Conservation (phyloP, 805 yeast species). For the Ogataea nitratoaversa region DNA sequence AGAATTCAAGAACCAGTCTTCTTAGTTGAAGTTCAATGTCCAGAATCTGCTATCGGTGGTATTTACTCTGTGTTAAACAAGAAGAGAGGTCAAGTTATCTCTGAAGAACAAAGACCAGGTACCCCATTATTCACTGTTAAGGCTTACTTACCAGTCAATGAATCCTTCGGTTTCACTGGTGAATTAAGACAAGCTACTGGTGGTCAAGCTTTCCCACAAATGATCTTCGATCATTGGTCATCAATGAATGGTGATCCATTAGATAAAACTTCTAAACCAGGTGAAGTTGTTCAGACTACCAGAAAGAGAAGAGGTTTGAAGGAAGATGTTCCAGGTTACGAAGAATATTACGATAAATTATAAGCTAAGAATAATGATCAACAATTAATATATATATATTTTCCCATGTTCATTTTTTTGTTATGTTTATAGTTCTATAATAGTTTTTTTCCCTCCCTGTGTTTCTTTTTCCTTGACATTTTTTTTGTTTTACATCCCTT, state of each 20-base stretch:
- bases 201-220: constrained; percentile 99
- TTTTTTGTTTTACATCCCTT: neutral
- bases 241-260: constrained; percentile 87
- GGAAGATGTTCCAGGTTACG: constrained; percentile 98
- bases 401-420: constrained; percentile 4
- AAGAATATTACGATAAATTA: constrained; percentile 95
- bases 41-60: constrained; percentile 99
- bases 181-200: constrained; percentile 99
- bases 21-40: constrained; percentile 99
- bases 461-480: neutral
- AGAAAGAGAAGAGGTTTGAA: constrained; percentile 97
- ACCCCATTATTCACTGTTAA: constrained; percentile 99
- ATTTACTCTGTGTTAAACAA: constrained; percentile 98
- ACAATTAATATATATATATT: constrained; percentile 1
- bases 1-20: constrained; percentile 98
- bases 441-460: constrained; percentile 5
- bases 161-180: constrained; percentile 99
- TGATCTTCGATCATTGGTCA: constrained; percentile 99
- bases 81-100: constrained; percentile 99
- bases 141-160: constrained; percentile 99
- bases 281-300: constrained; percentile 52
- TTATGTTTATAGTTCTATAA: constrained; percentile 14
- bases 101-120: constrained; percentile 99
- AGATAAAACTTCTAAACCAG: constrained; percentile 72
- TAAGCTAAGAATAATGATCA: constrained; percentile 32